phyloP scores from a whole-genome alignment of 495 filamentous ascomycete genomes.

The Lasiosphaeria miniovina region DNA sequence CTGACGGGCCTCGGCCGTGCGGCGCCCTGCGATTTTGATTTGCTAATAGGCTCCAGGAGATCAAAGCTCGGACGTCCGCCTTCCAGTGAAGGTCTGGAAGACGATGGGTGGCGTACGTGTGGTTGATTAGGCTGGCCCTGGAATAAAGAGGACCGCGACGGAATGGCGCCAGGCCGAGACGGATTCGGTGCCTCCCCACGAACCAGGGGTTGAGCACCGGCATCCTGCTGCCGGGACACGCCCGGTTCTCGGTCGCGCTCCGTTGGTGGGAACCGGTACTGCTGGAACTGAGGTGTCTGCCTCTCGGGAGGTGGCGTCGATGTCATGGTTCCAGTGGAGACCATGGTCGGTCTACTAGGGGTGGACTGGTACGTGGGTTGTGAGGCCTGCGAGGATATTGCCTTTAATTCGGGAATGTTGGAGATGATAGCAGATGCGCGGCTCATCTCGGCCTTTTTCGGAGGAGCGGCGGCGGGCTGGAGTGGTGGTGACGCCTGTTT shows the following conservation, averaged over 20 bases:
- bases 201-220: slow-evolving; percentile 28
- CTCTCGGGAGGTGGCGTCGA: slow-evolving; percentile 64
- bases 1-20: slow-evolving; percentile 46
- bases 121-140: slow-evolving; percentile 49
- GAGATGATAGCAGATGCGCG: slow-evolving; percentile 52
- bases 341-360: slow-evolving; percentile 64
- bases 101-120: slow-evolving; percentile 52
- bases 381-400: slow-evolving; percentile 45
- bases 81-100: slow-evolving; percentile 79
- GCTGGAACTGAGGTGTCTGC: slow-evolving; percentile 50
- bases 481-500: slow-evolving; percentile 26
- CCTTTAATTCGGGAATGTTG: slow-evolving; percentile 51
- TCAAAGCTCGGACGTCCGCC: slow-evolving; percentile 64
- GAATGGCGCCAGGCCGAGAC: slow-evolving; percentile 21
- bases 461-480: slow-evolving; percentile 37
- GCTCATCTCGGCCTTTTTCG: slow-evolving; percentile 43
- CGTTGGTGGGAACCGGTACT: slow-evolving; percentile 59
- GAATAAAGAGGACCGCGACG: slow-evolving; percentile 43
- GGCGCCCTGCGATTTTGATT: slow-evolving; percentile 22
- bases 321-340: slow-evolving; percentile 95
- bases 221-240: slow-evolving; percentile 41
- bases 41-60: slow-evolving; percentile 49
- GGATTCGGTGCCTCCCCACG: slow-evolving; percentile 28
- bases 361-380: slow-evolving; percentile 54
- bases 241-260: slow-evolving; percentile 58